Base-by-base conservation (phyloP, 169 alveolate species). In the Plasmodium falciparum region DNA sequence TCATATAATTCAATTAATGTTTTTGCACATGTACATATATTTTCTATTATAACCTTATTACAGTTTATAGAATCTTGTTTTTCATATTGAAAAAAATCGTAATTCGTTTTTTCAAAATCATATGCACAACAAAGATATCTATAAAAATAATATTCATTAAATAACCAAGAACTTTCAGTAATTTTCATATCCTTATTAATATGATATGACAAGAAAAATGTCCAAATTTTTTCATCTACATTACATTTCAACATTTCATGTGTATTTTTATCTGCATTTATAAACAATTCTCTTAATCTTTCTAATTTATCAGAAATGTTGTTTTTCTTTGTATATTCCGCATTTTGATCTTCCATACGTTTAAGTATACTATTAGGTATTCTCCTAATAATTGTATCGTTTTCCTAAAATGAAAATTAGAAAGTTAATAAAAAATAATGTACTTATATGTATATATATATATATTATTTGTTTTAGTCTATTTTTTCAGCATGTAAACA, bases 101-200 rank as follows among this genome's bases (percentile, higher is more conserved):
- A 78, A 49, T 78, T 65, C 4, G 71, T 39, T 15, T 78, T 78
- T 78, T 78, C 89, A 78, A 78, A 78, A 78, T 78, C 89, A 56
- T 78, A 78, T 15, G 72, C 63, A 78, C 78, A 78, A 59, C 45
- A 65, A 43, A 78, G 39, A 56, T 78, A 78, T n/a, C 78, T 75
- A 15, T 78, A 78, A 52, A 78, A 78, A 78, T 78, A 78, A 65
- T 49, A 65, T 66, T 78, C 89, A 78, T 78, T 78, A 63, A 78
- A 78, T 43, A 78, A 73, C 78, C 78, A 78, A 33, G 76, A 50
- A 54, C 54, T 78, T 2, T 49, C 54, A n/a, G 24, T 11, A 33
- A 78, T 59, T 65, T 63, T 78, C 24, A 70, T 49, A 5, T 45
- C 33, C 12, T 56, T 66, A 26, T 78, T 17, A 61, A 66, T 78